Conservation (phyloP, 139 green algal genomes). For the Haematococcus lacustris region DNA sequence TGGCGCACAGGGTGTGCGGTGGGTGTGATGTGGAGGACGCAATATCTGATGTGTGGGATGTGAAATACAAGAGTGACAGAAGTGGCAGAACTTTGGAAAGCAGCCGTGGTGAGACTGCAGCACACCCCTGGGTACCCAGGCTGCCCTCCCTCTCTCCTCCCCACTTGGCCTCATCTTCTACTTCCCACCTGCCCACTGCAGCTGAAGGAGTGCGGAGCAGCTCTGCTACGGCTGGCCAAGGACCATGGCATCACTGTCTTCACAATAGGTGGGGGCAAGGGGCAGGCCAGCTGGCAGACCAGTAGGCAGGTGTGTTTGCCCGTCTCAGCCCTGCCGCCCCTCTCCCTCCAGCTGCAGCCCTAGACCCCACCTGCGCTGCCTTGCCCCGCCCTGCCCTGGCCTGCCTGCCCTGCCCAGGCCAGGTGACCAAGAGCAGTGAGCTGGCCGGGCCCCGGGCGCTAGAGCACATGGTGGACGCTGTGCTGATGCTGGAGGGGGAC, state of each 20-base stretch:
- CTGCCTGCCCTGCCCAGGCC: slow-evolving; percentile 6
- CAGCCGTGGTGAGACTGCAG: too few relatives aligned
- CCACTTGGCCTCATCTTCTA: background rate
- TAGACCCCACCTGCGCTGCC: too few relatives aligned
- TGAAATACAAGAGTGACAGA: too few relatives aligned
- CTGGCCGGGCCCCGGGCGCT: slow-evolving; percentile 85
- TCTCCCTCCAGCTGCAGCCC: too few relatives aligned
- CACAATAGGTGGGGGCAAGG: slow-evolving; percentile 58
- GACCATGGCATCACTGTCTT: slow-evolving; percentile 63
- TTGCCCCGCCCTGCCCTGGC: too few relatives aligned
- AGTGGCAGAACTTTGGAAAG: too few relatives aligned
- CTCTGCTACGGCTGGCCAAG: slow-evolving; percentile 76
- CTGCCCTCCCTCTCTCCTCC: background rate
- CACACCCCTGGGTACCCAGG: background rate
- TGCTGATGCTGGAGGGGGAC: slow-evolving; percentile 89
- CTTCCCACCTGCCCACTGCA: slow-evolving; percentile 25
- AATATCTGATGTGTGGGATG: too few relatives aligned
- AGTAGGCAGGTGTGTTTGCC: too few relatives aligned
- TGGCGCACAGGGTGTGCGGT: too few relatives aligned
- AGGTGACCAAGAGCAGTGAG: slow-evolving; percentile 58
- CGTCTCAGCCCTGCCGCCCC: too few relatives aligned
- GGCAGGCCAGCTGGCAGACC: too few relatives aligned
- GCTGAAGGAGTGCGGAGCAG: slow-evolving; percentile 83
- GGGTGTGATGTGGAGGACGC: too few relatives aligned
- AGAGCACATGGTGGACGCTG: slow-evolving; percentile 93